Percentiles rank a stretch among this genome's conserved stretches.
Evolutionary conservation across 1,284 basidiomycete genomes (phyloP).

Genomic region (Leccinum fuscescens): DNA sequence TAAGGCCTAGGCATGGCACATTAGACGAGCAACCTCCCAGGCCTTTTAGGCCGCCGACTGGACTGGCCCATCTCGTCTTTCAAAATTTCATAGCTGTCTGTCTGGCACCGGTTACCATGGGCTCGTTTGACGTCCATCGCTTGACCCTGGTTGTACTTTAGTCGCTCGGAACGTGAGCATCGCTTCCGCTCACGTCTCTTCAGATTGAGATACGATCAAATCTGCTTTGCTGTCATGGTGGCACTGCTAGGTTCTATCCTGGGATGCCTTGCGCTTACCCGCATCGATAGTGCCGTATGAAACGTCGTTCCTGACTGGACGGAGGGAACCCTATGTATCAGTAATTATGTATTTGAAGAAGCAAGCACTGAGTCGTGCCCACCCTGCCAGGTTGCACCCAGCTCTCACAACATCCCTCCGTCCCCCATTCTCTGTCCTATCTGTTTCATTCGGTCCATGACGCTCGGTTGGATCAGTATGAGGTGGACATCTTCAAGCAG

Average conservation of each 20-base stretch:
- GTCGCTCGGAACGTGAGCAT: neutral
- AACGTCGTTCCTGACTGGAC: neutral
- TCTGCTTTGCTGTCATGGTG: neutral
- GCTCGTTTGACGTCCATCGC: neutral
- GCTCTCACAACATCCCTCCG: neutral
- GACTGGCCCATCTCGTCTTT: neutral
- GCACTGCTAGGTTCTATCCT: neutral
- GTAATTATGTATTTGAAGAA: neutral
- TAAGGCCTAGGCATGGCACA: neutral
- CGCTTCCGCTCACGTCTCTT: neutral
- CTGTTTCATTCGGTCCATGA: no score
- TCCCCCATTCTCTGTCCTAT: no score
- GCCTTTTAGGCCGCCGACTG: neutral
- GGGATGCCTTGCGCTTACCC: neutral
- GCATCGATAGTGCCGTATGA: neutral
- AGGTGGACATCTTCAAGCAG: conserved; percentile 4
- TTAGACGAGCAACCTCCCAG: neutral
- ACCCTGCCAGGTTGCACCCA: neutral
- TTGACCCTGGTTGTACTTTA: neutral
- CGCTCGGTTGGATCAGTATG: neutral
- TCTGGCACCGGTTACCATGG: neutral
- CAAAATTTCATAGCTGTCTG: neutral
- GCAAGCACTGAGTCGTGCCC: neutral
- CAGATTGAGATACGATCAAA: neutral
- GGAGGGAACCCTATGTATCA: neutral